Evolutionary conservation across 2,329 filamentous ascomycete species (phyloP).

Genomic region (Boeremia exigua): DNA sequence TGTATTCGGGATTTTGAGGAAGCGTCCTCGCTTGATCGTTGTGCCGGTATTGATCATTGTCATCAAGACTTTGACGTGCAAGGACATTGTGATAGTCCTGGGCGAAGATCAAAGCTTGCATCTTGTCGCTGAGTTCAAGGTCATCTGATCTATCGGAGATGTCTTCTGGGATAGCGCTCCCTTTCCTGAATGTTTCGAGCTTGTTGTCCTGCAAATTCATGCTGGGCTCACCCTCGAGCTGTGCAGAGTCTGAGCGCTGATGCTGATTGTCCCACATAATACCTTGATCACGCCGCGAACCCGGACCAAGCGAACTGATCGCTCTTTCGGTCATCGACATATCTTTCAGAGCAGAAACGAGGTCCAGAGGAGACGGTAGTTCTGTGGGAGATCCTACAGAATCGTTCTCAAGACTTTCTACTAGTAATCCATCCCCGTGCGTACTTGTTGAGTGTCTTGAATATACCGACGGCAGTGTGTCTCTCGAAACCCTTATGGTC

Average conservation of each 20-base stretch:
- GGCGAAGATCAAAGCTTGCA: slow-evolving; percentile 27
- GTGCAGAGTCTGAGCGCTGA: not conserved
- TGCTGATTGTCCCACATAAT: not conserved
- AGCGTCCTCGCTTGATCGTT: not conserved
- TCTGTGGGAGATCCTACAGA: not conserved
- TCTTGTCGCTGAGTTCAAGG: slow-evolving; percentile 24
- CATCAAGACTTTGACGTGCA: slow-evolving; percentile 32
- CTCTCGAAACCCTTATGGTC: not conserved
- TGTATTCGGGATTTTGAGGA: slow-evolving; percentile 13
- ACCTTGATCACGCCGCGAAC: slow-evolving; percentile 10
- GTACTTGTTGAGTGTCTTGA: not conserved
- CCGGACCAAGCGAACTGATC: slow-evolving; percentile 27
- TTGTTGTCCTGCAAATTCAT: not conserved
- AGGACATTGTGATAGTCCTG: slow-evolving; percentile 41
- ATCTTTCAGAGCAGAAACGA: slow-evolving; percentile 22
- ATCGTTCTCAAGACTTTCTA: not conserved
- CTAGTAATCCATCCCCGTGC: not conserved
- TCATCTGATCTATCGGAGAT: slow-evolving; percentile 9
- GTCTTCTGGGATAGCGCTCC: not conserved
- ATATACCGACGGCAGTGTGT: not conserved
- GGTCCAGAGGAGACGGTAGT: not conserved
- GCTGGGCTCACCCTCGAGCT: not conserved
- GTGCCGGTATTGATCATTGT: not conserved
- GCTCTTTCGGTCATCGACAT: slow-evolving; percentile 31
- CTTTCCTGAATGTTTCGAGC: not conserved